These are phyloP conservation scores for Dryas alaskensis DNA, from an alignment of 306 rosid genomes.

Conservation along the genomic window DNA sequence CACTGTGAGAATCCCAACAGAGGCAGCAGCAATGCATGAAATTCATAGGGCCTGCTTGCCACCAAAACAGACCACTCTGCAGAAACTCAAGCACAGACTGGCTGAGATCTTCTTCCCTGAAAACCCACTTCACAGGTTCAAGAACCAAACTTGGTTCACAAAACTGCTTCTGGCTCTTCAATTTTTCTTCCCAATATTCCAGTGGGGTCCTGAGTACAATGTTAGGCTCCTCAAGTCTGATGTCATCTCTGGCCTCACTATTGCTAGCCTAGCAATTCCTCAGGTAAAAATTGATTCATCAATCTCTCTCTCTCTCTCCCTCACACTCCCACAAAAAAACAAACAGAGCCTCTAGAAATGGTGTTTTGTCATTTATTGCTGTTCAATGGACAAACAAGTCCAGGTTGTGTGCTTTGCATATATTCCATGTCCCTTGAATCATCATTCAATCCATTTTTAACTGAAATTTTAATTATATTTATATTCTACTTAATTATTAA, in stretches of 20 bases:
- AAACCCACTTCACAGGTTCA: slow-evolving; percentile 71
- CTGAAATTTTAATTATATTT: neutral
- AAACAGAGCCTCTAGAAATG: neutral
- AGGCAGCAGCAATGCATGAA: slow-evolving; percentile 41
- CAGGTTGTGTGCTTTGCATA: slow-evolving; percentile 6
- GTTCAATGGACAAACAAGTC: neutral
- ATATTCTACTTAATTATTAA: too few species aligned
- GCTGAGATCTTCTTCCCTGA: slow-evolving; percentile 87
- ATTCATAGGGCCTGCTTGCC: slow-evolving; percentile 70
- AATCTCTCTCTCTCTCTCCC: neutral
- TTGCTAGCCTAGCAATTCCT: slow-evolving; percentile 95
- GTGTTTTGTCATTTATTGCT: neutral
- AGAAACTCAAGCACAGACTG: slow-evolving; percentile 63
- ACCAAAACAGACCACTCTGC: slow-evolving; percentile 52
- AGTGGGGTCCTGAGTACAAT: slow-evolving; percentile 73
- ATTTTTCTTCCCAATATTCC: slow-evolving; percentile 72
- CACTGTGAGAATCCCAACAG: slow-evolving; percentile 43
- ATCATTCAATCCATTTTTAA: neutral
- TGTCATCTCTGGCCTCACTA: slow-evolving; percentile 84
- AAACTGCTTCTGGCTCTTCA: slow-evolving; percentile 66
- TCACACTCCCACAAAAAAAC: neutral
- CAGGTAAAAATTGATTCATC: slow-evolving; percentile 47
- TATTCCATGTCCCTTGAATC: neutral
- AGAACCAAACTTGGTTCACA: slow-evolving; percentile 47
- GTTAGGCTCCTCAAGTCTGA: slow-evolving; percentile 62